phyloP scores from a whole-genome alignment of 2,329 filamentous ascomycete genomes.

The Trichothecium sympodiale region DNA sequence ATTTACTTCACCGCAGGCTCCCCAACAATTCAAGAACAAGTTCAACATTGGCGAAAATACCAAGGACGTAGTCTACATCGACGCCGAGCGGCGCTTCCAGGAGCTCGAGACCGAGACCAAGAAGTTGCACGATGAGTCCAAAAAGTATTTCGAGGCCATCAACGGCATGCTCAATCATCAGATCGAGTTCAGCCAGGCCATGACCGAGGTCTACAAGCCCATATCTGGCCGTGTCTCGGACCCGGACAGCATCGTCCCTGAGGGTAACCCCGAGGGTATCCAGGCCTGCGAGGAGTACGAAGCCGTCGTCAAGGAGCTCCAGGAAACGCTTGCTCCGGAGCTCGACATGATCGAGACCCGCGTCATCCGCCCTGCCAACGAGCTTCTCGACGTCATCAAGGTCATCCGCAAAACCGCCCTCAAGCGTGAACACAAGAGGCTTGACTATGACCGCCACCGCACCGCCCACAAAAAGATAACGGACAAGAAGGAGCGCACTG shows the following conservation, averaged over 20 bases:
- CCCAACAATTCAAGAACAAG: conserved; percentile 79
- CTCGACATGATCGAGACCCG: conserved; percentile 94
- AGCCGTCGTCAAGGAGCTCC: conserved; percentile 76
- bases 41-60: conserved; percentile 96
- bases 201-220: conserved; percentile 94
- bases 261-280: conserved; percentile 90
- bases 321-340: conserved; percentile 80
- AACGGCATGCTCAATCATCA: conserved; percentile 97
- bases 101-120: conserved; percentile 95
- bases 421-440: conserved; percentile 94
- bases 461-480: conserved; percentile 82
- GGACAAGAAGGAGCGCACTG: conserved; percentile 91
- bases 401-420: conserved; percentile 76
- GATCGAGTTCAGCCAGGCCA: conserved; percentile 95
- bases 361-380: conserved; percentile 84
- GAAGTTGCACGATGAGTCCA: conserved; percentile 90
- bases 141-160: conserved; percentile 96
- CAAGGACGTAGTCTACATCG: conserved; percentile 88
- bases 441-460: conserved; percentile 88
- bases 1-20: conserved; percentile 44
- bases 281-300: conserved; percentile 95
- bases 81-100: conserved; percentile 86
- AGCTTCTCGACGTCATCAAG: conserved; percentile 91
- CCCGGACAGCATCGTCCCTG: conserved; percentile 67
- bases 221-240: conserved; percentile 95